Percentiles rank a stretch among this genome's conserved stretches.
These are phyloP conservation scores for Helicostylum pulchrum DNA, from an alignment of 192 early-diverging fungal genomes.

Conservation along the genomic window DNA sequence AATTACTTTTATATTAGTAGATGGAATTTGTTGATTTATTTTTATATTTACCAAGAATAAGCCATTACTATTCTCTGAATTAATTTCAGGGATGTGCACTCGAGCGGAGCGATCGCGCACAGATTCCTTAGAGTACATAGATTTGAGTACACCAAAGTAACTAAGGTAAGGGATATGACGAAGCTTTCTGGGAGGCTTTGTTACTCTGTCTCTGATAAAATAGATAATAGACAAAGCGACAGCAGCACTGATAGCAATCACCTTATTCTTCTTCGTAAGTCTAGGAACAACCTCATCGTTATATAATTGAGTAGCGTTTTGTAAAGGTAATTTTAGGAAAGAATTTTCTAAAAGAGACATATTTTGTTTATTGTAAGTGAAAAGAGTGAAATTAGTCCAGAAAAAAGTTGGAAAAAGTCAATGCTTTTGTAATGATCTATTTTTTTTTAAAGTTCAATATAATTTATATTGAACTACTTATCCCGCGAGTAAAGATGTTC, in stretches of 20 bases:
- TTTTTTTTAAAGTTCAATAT: not conserved
- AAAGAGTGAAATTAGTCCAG: not conserved
- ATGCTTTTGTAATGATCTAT: not conserved
- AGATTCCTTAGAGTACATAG: not conserved
- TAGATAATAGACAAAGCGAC: not conserved
- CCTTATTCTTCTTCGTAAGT: not conserved
- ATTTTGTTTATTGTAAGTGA: not conserved
- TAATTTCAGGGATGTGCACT: not conserved
- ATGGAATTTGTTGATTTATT: not conserved
- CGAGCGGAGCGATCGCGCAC: too few relatives aligned
- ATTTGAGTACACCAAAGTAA: not conserved
- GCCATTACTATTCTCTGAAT: not conserved
- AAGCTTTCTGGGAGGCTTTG: not conserved
- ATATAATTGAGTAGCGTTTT: not conserved
- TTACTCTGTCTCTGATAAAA: not conserved
- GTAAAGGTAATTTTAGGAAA: not conserved
- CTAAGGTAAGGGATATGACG: constrained; percentile 4
- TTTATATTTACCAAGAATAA: not conserved
- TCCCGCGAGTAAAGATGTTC: too few relatives aligned
- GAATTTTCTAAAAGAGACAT: not conserved
- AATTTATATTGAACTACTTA: not conserved
- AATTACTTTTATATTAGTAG: not conserved
- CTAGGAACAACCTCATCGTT: not conserved
- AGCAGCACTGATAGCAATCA: not conserved
- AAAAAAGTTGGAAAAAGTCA: not conserved